These are phyloP conservation scores for Fusarium dlaminii DNA, from an alignment of 2,329 filamentous ascomycete species.

Conservation along the genomic window DNA sequence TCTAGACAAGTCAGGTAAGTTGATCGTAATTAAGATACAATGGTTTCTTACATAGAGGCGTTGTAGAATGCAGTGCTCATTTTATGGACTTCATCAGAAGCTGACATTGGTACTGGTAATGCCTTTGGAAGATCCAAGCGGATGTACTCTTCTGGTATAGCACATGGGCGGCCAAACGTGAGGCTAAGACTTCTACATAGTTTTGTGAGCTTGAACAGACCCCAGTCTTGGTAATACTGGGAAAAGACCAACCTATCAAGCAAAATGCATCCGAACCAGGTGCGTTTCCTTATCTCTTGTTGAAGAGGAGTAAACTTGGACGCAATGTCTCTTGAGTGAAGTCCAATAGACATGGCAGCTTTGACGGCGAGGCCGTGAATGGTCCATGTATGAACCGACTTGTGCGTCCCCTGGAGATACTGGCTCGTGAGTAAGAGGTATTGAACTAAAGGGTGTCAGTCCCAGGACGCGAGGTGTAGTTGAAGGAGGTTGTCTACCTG, in stretches of 20 bases:
- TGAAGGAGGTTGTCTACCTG: slow-evolving; percentile 10
- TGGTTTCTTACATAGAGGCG: slow-evolving; percentile 5
- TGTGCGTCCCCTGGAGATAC: slow-evolving; percentile 64
- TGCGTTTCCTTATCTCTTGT: slow-evolving; percentile 57
- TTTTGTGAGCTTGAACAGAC: not conserved
- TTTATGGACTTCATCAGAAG: not conserved
- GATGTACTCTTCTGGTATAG: slow-evolving; percentile 30
- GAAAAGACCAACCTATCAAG: slow-evolving; percentile 16
- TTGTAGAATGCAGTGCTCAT: slow-evolving; percentile 27
- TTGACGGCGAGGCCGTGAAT: slow-evolving; percentile 63
- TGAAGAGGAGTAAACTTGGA: slow-evolving; percentile 52
- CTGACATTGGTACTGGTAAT: not conserved
- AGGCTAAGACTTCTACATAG: slow-evolving; percentile 16
- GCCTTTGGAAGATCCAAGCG: slow-evolving; percentile 8
- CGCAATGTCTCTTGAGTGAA: slow-evolving; percentile 55
- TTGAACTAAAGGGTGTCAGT: slow-evolving; percentile 49
- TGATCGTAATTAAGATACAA: rapidly evolving
- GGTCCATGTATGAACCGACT: slow-evolving; percentile 63
- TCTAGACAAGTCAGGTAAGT: not conserved
- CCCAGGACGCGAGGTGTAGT: rapidly evolving
- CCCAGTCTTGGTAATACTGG: not conserved
- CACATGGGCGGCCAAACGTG: slow-evolving; percentile 24
- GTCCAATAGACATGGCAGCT: slow-evolving; percentile 60
- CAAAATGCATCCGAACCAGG: slow-evolving; percentile 50
- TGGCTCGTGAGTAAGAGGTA: slow-evolving; percentile 59